phyloP scores from a whole-genome alignment of 306 rosid species.

The Quercus ilex region DNA sequence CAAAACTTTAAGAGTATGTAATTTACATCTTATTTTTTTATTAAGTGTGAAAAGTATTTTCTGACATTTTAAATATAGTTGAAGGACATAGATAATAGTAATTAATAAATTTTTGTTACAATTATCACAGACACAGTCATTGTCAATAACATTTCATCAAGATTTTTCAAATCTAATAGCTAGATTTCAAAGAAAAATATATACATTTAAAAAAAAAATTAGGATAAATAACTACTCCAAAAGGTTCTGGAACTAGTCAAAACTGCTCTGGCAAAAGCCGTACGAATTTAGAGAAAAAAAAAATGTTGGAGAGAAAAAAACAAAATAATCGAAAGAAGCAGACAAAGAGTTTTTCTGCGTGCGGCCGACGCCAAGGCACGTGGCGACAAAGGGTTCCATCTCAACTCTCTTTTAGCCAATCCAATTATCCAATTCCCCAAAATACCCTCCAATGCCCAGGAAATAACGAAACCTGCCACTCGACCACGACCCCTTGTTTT shows the following conservation, averaged over 20 bases:
- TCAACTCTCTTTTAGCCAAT: slow-evolving; percentile 21
- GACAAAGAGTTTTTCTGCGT: slow-evolving; percentile 55
- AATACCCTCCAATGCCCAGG: slow-evolving; percentile 3
- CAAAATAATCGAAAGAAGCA: neutral
- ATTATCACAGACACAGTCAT: too few species aligned
- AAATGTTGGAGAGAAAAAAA: slow-evolving; percentile 5
- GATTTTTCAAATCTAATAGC: too few species aligned
- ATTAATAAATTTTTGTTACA: too few species aligned
- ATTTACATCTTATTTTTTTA: too few species aligned
- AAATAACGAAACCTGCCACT: slow-evolving; percentile 23
- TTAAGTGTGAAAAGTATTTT: too few species aligned
- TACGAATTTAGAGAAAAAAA: neutral
- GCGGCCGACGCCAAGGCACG: slow-evolving; percentile 81
- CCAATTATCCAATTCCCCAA: neutral
- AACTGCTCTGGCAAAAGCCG: neutral
- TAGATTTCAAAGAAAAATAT: too few species aligned
- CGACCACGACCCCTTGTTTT: slow-evolving; percentile 54
- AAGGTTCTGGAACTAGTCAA: slow-evolving; percentile 27
- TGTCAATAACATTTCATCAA: too few species aligned
- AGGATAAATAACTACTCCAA: neutral
- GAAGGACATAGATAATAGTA: too few species aligned
- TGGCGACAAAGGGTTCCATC: slow-evolving; percentile 75
- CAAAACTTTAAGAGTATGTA: too few species aligned
- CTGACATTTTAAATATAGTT: too few species aligned
- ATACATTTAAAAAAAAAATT: too few species aligned